Evolutionary conservation across 169 alveolate genomes (phyloP), one percentile per base, ranked within the genome.

Genomic region (Cardiosporidium cionae): DNA sequence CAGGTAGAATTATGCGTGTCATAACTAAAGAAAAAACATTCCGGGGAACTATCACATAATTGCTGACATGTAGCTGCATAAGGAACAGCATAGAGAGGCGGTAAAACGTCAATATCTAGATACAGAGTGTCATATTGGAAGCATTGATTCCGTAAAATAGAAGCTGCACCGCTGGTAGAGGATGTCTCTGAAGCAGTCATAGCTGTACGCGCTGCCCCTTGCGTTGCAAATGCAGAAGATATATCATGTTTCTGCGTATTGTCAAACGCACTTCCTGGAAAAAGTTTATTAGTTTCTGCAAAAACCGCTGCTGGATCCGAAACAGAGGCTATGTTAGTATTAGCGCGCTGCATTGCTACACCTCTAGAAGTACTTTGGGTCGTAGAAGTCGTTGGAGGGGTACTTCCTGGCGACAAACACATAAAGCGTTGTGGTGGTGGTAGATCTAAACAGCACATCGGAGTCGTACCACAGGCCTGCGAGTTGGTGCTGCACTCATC

Each of bases 401-500:
- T 16, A 44, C n/a, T n/a, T 44, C 35, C 53, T 27, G 77, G 77
- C 9, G 54, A 66, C 0, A 63, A 28, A 25, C 86, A 81, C 32
- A 70, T 74, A 22, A 76, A 81, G 34, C 83, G 68, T 33, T 81
- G 85, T 3, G 86, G 86, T 16, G 86, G 86, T 54, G 76, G 74
- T n/a, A 81, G 28, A 23, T 81, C 86, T 52, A 73, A 76, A 63
- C 86, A 81, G 54, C 86, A 81, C 67, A 74, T 69, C 34, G 70
- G 71, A 34, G 78, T 66, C 32, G 75, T 82, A 2, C 87, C 87
- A 31, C 87, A 81, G 71, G 76, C 69, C 74, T 71, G 58, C 67
- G 87, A 82, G 29, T 81, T 81, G 31, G 70, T 81, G 33, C 72
- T 82, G 68, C 87, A 81, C 68, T 81, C 87, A 67, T 81, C 74